Evolutionary conservation across 495 filamentous ascomycete species (phyloP).

Genomic region (Penicillium ochrochloron): DNA sequence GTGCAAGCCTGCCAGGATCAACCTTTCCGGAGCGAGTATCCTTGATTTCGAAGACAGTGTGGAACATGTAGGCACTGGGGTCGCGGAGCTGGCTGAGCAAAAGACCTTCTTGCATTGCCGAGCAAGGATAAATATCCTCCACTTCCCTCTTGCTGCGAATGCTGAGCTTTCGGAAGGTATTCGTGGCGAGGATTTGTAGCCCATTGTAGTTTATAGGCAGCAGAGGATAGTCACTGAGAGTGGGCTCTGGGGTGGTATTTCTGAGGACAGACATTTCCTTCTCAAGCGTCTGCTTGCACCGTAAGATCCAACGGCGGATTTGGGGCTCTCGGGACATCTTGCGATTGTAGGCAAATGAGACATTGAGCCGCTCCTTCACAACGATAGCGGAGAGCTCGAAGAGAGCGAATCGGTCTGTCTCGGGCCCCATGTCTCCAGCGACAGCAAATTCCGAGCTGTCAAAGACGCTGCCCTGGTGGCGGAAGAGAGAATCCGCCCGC

Average conservation of each 20-base stretch:
- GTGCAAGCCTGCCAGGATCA: conserved; percentile 44
- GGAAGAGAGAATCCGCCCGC: conserved; percentile 61
- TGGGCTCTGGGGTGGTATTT: conserved; percentile 56
- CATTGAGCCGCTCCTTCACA: conserved; percentile 60
- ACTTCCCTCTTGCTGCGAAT: conserved; percentile 50
- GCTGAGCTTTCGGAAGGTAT: conserved; percentile 53
- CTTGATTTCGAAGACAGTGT: conserved; percentile 52
- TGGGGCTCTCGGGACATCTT: conserved; percentile 59
- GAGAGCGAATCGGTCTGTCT: conserved; percentile 59
- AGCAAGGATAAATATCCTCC: conserved; percentile 67
- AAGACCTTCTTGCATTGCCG: conserved; percentile 68
- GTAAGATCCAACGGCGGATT: conserved; percentile 63
- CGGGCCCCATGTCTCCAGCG: conserved; percentile 49
- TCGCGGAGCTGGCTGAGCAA: conserved; percentile 65
- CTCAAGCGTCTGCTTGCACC: conserved; percentile 62
- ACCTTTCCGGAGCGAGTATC: conserved; percentile 30
- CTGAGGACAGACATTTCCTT: conserved; percentile 56
- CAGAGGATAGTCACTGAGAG: conserved; percentile 65
- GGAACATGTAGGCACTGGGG: conserved; percentile 50
- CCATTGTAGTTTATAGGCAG: conserved; percentile 64
- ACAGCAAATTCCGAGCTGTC: conserved; percentile 47
- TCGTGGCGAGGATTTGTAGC: conserved; percentile 44
- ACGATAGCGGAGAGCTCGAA: conserved; percentile 67
- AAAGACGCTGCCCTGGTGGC: conserved; percentile 58
- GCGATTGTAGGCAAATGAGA: conserved; percentile 65